Conservation (phyloP, 805 yeast species). For the Kazachstania taianensis region DNA sequence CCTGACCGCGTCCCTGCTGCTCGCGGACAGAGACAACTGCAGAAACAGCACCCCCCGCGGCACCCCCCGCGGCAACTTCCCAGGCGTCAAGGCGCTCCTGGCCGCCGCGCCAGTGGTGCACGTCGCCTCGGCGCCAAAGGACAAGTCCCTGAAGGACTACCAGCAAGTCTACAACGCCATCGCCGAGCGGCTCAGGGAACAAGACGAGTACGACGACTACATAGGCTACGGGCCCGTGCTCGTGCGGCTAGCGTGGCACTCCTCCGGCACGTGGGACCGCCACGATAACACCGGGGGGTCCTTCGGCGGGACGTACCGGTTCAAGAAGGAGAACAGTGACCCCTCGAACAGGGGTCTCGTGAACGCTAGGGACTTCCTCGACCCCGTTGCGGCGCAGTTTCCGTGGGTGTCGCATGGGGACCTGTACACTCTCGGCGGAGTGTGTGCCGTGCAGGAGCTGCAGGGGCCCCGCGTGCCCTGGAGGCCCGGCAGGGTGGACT, state of each 20-base stretch:
- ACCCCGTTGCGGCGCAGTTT: conserved; percentile 42
- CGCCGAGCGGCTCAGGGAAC: conserved; percentile 49
- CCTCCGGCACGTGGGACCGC: conserved; percentile 70
- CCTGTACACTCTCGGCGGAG: conserved; percentile 71
- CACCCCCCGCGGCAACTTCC: conserved; percentile 2
- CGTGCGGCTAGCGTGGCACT: conserved; percentile 79
- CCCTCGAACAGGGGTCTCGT: conserved; percentile 56
- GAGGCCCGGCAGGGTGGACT: conserved; percentile 74
- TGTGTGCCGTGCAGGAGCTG: conserved; percentile 64
- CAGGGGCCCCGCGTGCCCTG: conserved; percentile 73
- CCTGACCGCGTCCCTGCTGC: conserved; percentile 14
- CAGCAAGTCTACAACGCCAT: conserved; percentile 63
- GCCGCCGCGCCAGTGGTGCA: conserved; percentile 31
- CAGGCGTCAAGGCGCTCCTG: conserved; percentile 17
- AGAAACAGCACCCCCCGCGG: conserved; percentile 11
- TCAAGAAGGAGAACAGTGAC: conserved; percentile 40
- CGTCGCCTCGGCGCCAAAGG: conserved; percentile 27
- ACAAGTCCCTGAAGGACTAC: conserved; percentile 37
- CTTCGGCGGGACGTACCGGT: conserved; percentile 60
- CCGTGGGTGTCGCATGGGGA: conserved; percentile 75
- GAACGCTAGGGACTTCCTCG: conserved; percentile 45
- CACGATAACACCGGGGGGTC: conserved; percentile 53
- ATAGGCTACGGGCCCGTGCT: conserved; percentile 69
- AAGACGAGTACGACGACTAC: conserved; percentile 51
- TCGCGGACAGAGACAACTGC: conserved; percentile 14